Percentiles rank a stretch among this genome's conserved stretches.
phyloP scores from a whole-genome alignment of 495 filamentous ascomycete genomes.

The Annulohypoxylon nitens region DNA sequence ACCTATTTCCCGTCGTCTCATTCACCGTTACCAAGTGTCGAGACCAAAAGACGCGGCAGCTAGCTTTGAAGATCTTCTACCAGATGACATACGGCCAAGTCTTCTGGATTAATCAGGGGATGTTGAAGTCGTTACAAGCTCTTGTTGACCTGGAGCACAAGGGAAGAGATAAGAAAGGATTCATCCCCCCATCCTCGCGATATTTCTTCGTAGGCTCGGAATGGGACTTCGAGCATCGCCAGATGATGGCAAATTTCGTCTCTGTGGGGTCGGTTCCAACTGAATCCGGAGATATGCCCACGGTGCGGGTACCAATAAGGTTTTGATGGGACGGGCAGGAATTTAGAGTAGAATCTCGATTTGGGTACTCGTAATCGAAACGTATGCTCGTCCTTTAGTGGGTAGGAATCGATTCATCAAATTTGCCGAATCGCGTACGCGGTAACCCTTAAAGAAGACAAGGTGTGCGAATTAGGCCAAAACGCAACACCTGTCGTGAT shows the following conservation, averaged over 20 bases:
- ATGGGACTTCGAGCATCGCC: constrained; percentile 38
- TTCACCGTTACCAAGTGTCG: constrained; percentile 44
- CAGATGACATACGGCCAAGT: constrained; percentile 39
- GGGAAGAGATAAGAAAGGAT: constrained; percentile 38
- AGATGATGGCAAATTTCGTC: constrained; percentile 42
- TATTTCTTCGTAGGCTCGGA: constrained; percentile 40
- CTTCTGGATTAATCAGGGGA: constrained; percentile 40
- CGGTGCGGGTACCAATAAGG: constrained; percentile 26
- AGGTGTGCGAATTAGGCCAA: neutral
- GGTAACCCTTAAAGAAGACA: neutral
- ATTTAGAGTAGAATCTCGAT: neutral
- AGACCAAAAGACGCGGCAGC: constrained; percentile 30
- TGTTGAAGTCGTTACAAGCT: constrained; percentile 35
- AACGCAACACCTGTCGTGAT: constrained; percentile 1
- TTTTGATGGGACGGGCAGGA: constrained; percentile 3
- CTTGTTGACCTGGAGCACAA: constrained; percentile 40
- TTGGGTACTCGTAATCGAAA: neutral
- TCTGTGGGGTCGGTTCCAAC: constrained; percentile 19
- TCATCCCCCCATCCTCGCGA: constrained; percentile 38
- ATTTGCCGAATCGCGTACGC: neutral
- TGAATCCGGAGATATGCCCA: constrained; percentile 30
- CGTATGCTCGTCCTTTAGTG: neutral
- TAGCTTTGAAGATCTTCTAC: constrained; percentile 34
- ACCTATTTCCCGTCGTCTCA: constrained; percentile 41
- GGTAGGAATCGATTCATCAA: neutral